Evolutionary conservation across 352 stramenopile species (phyloP).

Genomic region (Globisporangium echinulatum): DNA sequence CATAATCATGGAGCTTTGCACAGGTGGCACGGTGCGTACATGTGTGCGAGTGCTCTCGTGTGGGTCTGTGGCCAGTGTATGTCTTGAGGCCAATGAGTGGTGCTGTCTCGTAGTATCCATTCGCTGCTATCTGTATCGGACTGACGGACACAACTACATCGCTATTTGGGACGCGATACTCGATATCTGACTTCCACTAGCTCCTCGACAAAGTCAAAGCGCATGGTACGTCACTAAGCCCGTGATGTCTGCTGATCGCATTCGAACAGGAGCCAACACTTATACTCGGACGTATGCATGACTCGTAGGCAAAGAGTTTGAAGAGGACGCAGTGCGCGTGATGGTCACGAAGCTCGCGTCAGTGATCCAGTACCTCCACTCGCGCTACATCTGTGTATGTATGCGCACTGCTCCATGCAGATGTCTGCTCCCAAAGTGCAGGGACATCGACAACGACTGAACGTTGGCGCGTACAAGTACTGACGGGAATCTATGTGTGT

Average conservation of each 20-base stretch:
- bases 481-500: background rate
- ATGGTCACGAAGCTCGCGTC: constrained; percentile 61
- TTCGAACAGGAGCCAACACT: too few species aligned
- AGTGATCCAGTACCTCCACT: constrained; percentile 77
- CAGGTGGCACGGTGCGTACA: constrained; percentile 33
- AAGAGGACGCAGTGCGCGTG: constrained; percentile 49
- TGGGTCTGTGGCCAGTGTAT: too few species aligned
- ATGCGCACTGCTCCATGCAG: background rate
- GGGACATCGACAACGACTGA: background rate
- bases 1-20: constrained; percentile 83
- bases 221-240: constrained; percentile 6
- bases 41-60: background rate
- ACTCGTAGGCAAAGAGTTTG: constrained; percentile 27
- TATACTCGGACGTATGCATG: background rate
- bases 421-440: background rate
- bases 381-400: constrained; percentile 72
- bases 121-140: too few species aligned
- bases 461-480: background rate
- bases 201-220: constrained; percentile 57
- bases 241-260: too few species aligned
- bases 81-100: too few species aligned
- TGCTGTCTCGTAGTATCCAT: too few species aligned
- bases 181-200: constrained; percentile 11
- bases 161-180: too few species aligned
- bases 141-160: too few species aligned